Conservation (phyloP, 2,329 filamentous ascomycete genomes). For the Botrytis byssoidea region DNA sequence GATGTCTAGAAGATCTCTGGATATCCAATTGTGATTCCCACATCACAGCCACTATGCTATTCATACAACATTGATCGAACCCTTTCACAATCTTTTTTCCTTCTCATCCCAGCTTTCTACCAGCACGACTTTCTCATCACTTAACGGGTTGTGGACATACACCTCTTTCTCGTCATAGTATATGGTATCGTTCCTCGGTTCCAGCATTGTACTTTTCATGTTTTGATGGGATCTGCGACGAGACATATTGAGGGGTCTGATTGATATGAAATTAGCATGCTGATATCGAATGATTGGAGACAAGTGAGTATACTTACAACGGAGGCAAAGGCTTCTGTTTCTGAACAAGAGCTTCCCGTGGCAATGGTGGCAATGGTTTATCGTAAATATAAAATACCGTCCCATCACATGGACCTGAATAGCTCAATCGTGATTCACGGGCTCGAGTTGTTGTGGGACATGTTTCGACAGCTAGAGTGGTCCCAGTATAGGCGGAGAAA, state of each 20-base stretch:
- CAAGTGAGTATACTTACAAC: neutral
- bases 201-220: neutral
- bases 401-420: slow-evolving; percentile 9
- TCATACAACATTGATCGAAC: no score
- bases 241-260: slow-evolving; percentile 6
- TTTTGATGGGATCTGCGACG: neutral
- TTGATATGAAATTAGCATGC: neutral
- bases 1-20: neutral
- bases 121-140: slow-evolving; percentile 18
- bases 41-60: neutral
- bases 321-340: slow-evolving; percentile 19
- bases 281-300: neutral
- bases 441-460: neutral
- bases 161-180: slow-evolving; percentile 19
- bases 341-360: slow-evolving; percentile 2
- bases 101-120: neutral
- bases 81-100: neutral
- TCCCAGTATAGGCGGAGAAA: neutral
- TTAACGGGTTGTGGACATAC: slow-evolving; percentile 7
- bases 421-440: neutral
- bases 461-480: neutral
- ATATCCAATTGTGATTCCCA: neutral
- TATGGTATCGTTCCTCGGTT: neutral
- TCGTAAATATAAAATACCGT: slow-evolving; percentile 20
- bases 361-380: slow-evolving; percentile 17